Conservation (phyloP, 2,329 filamentous ascomycete species). For the Fusarium agapanthi region DNA sequence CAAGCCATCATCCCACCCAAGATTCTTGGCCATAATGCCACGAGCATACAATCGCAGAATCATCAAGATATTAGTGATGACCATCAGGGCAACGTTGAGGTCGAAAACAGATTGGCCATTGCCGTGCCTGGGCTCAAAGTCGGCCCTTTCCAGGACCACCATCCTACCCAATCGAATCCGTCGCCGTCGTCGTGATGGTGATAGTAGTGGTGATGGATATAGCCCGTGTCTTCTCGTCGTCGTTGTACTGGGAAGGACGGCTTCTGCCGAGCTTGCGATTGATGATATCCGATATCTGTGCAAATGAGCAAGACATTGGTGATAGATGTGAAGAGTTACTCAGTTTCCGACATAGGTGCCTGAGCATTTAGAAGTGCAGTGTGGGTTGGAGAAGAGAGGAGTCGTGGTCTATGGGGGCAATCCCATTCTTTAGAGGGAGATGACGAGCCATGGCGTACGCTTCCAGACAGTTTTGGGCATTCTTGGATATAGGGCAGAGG, state of each 20-base stretch:
- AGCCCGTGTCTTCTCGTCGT: constrained; percentile 18
- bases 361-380: not conserved
- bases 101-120: constrained; percentile 21
- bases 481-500: not conserved
- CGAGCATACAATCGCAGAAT: constrained; percentile 32
- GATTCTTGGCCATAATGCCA: constrained; percentile 26
- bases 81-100: constrained; percentile 35
- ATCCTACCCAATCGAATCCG: constrained; percentile 12
- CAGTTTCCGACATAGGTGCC: constrained; percentile 2
- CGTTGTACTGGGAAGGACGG: constrained; percentile 14
- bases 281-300: constrained; percentile 30
- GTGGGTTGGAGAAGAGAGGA: not conserved
- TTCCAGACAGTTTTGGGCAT: not conserved
- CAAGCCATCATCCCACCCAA: constrained; percentile 36
- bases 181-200: constrained; percentile 23
- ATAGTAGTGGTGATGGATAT: constrained; percentile 33
- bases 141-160: constrained; percentile 1
- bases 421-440: constrained; percentile 5
- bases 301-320: constrained; percentile 30
- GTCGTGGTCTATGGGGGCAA: not conserved
- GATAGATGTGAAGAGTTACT: not conserved
- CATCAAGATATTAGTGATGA: constrained; percentile 30
- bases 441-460: constrained; percentile 2
- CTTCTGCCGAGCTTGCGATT: constrained; percentile 30
- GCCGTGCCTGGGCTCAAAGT: not conserved